A percentile compares a stretch with the other conserved stretches of the same genome.
phyloP scores from a whole-genome alignment of 1,284 basidiomycete species.

The Leccinum laetum region DNA sequence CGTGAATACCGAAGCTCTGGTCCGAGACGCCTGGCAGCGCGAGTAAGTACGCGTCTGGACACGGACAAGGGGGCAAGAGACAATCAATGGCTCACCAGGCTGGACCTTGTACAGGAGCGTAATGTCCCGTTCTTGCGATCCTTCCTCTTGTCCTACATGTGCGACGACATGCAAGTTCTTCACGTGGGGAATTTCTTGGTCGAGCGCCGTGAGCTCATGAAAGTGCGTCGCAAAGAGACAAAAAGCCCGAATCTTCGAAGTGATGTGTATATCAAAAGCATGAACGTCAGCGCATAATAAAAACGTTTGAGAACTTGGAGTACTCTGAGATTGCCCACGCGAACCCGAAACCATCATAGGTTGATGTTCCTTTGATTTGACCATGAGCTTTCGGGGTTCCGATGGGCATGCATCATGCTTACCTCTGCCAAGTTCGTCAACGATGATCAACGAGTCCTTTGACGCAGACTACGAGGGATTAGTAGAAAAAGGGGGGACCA shows the following conservation, averaged over 20 bases:
- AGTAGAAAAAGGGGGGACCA: conserved; percentile 57
- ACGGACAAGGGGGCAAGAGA: neutral
- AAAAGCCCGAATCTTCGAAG: conserved; percentile 88
- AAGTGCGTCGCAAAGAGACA: conserved; percentile 99
- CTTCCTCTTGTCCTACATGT: conserved; percentile 73
- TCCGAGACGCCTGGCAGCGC: conserved; percentile 72
- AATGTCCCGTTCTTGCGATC: conserved; percentile 79
- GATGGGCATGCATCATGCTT: neutral
- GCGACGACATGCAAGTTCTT: conserved; percentile 97
- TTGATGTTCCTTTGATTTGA: conserved; percentile 75
- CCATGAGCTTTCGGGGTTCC: neutral
- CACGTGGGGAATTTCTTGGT: conserved; percentile 79
- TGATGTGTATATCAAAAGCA: conserved; percentile 27
- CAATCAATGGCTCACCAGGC: conserved; percentile 56
- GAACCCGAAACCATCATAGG: conserved; percentile 97
- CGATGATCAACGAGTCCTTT: conserved; percentile 93
- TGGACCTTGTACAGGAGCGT: conserved; percentile 96
- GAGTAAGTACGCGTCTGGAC: conserved; percentile 6
- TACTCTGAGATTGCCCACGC: conserved; percentile 91
- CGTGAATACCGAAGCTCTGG: conserved; percentile 98
- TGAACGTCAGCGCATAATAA: too few relatives aligned
- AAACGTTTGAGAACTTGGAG: too few relatives aligned
- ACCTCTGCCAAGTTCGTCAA: conserved; percentile 97
- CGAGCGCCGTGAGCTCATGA: conserved; percentile 94
- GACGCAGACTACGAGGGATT: conserved; percentile 71